Conservation (phyloP, 352 stramenopile genomes). For the Pythium folliculosum region DNA sequence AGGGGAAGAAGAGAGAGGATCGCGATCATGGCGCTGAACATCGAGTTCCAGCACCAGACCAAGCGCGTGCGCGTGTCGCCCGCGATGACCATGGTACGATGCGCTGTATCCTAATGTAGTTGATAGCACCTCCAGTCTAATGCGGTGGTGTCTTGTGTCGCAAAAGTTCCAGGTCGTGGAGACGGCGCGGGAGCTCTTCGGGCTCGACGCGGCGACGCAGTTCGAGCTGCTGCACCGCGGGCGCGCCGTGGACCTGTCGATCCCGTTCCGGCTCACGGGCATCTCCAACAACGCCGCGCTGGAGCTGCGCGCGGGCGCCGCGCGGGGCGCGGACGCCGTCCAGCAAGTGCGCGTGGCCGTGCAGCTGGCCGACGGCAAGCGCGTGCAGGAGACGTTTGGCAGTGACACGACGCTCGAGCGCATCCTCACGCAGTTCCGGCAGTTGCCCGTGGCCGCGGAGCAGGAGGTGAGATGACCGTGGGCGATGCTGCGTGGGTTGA, state of each 20-base stretch:
- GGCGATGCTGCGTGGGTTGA: background rate
- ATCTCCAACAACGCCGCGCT: conserved; percentile 83
- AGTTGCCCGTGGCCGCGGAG: conserved; percentile 40
- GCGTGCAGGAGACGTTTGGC: conserved; percentile 64
- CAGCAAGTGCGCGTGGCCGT: conserved; percentile 82
- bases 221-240: conserved; percentile 72
- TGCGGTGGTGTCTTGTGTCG: background rate
- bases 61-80: conserved; percentile 80
- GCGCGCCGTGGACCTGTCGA: conserved; percentile 68
- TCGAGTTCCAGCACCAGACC: conserved; percentile 67
- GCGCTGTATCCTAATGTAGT: background rate
- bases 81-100: conserved; percentile 70
- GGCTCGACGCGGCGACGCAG: conserved; percentile 40
- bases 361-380: conserved; percentile 74
- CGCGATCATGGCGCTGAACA: conserved; percentile 65
- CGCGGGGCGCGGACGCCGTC: conserved; percentile 13
- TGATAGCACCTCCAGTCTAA: background rate
- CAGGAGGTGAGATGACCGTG: conserved; percentile 37
- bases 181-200: conserved; percentile 55
- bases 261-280: conserved; percentile 84
- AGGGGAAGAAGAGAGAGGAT: background rate
- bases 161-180: conserved; percentile 77
- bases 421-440: conserved; percentile 58
- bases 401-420: conserved; percentile 54
- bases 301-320: conserved; percentile 53